Evolutionary conservation across 2,329 filamentous ascomycete species (phyloP), one percentile per base, ranked within the genome.

Genomic region (Sclerotinia spermophila): DNA sequence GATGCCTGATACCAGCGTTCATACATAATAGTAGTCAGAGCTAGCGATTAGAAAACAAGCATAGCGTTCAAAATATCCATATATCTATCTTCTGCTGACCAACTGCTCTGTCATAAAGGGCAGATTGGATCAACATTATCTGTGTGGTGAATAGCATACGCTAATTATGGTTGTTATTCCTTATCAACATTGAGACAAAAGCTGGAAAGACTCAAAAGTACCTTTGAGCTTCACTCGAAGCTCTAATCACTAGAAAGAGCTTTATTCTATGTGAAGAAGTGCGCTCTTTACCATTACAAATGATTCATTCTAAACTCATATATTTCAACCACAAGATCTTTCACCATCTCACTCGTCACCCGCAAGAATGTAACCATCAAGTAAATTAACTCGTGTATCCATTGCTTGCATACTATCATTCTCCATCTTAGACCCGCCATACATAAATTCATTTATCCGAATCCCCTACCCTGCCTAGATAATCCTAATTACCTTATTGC

Each of bases 401-500:
- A 24, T 6, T 7, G 8, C 27, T 6, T 4, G 0, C 19, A 24
- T 45, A 35, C 42, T 24, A 33, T 1, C 5, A 8, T 13, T 17
- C 1, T 1, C 24, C 24, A 3, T 13, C 10, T 13, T n/a, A 7
- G 6, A 38, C 21, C 2, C 5, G 2, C 2, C n/a, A 51, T 6
- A n/a, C 48, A 51, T n/a, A n/a, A n/a, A n/a, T n/a, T n/a, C n/a
- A n/a, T n/a, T n/a, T n/a, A n/a, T 7, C 21, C 11, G 21, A 13
- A 55, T 3, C 3, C 24, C 21, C 33, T n/a, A 35, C 2, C 33
- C 5, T 10, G n/a, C 11, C 2, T 21, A 1, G 27, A n/a, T n/a
- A 38, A 27, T 2, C 5, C 33, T 17, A n/a, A 8, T 6, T 6
- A 19, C 27, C 15, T 42, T 58, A 88, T 87, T 3, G 89, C 85